A percentile compares a stretch with the other conserved stretches of the same genome.
Evolutionary conservation across 805 yeast species (phyloP).

Genomic region (Kodamaea nitidulidarum): DNA sequence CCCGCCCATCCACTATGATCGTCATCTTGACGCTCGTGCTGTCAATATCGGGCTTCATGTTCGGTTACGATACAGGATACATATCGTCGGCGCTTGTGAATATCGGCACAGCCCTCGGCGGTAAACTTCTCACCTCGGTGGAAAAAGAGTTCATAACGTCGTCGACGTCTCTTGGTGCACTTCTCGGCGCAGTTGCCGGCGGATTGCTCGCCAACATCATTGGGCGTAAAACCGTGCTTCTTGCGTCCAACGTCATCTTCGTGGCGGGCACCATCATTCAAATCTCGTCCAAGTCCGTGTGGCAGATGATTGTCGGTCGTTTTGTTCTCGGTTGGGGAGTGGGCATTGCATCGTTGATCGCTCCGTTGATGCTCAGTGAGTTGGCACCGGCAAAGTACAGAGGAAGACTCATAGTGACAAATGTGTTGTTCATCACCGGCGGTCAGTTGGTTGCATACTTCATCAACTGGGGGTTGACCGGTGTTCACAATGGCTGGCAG

Average conservation of each 20-base stretch:
- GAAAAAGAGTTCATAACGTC: slow-evolving; percentile 88
- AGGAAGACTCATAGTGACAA: slow-evolving; percentile 85
- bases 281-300: slow-evolving; percentile 71
- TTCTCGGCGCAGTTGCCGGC: slow-evolving; percentile 71
- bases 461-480: slow-evolving; percentile 80
- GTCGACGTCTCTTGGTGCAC: slow-evolving; percentile 92
- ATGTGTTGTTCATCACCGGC: slow-evolving; percentile 86
- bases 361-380: slow-evolving; percentile 92
- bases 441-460: slow-evolving; percentile 95
- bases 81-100: slow-evolving; percentile 90
- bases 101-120: slow-evolving; percentile 65
- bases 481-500: slow-evolving; percentile 86
- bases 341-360: slow-evolving; percentile 87
- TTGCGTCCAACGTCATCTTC: slow-evolving; percentile 79
- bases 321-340: slow-evolving; percentile 95
- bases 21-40: slow-evolving; percentile 68
- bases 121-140: slow-evolving; percentile 60
- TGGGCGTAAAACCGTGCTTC: slow-evolving; percentile 82
- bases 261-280: slow-evolving; percentile 83
- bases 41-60: slow-evolving; percentile 92
- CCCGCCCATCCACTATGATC: slow-evolving; percentile 47
- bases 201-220: slow-evolving; percentile 77
- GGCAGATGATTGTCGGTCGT: slow-evolving; percentile 92
- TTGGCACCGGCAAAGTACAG: slow-evolving; percentile 89
- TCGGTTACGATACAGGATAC: slow-evolving; percentile 97